These are phyloP conservation scores for Myxozyma mucilagina DNA, from an alignment of 805 yeast genomes.

Conservation along the genomic window DNA sequence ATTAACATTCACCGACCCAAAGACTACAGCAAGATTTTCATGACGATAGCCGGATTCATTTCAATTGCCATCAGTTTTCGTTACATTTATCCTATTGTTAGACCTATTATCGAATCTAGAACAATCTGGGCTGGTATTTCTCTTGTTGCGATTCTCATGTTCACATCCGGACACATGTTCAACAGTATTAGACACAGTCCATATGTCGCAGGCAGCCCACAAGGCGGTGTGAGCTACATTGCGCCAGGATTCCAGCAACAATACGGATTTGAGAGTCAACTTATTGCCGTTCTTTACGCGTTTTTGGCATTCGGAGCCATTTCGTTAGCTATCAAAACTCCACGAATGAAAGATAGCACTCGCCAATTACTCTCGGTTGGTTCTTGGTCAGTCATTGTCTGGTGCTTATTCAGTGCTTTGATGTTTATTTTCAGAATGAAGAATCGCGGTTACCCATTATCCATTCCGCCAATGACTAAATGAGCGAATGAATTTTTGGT, in stretches of 20 bases:
- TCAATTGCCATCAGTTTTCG: slow-evolving; percentile 2
- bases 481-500: neutral
- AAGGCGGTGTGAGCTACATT: slow-evolving; percentile 53
- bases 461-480: slow-evolving; percentile 42
- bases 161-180: slow-evolving; percentile 91
- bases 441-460: slow-evolving; percentile 74
- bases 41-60: slow-evolving; percentile 18
- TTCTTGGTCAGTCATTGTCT: slow-evolving; percentile 48
- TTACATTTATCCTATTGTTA: slow-evolving; percentile 20
- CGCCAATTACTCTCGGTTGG: slow-evolving; percentile 53
- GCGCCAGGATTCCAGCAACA: slow-evolving; percentile 73
- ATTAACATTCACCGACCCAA: slow-evolving; percentile 40
- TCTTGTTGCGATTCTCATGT: slow-evolving; percentile 63
- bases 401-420: slow-evolving; percentile 62
- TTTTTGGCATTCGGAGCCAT: slow-evolving; percentile 61
- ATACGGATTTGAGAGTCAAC: slow-evolving; percentile 85
- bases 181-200: slow-evolving; percentile 76
- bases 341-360: slow-evolving; percentile 49
- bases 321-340: slow-evolving; percentile 58
- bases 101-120: slow-evolving; percentile 26
- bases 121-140: slow-evolving; percentile 66
- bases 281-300: slow-evolving; percentile 65
- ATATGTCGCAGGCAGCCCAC: slow-evolving; percentile 47
- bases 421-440: slow-evolving; percentile 68
- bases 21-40: slow-evolving; percentile 34